Conservation (phyloP, 1,139 yeast species). For the Debaryomycetaceae sp. region DNA sequence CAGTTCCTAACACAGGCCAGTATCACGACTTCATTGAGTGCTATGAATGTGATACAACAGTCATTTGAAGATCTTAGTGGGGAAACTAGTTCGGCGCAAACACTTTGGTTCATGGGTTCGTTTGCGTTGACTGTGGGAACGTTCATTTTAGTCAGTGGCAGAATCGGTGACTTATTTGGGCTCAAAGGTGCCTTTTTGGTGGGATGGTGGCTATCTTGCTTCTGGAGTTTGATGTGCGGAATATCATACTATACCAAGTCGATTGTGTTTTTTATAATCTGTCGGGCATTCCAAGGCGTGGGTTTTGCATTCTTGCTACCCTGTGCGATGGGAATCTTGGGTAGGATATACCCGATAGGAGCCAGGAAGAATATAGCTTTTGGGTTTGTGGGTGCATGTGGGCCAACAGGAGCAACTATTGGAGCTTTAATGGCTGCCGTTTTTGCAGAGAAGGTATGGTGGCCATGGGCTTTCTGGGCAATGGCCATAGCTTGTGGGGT, state of each 20-base stretch:
- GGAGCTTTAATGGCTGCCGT: constrained; percentile 50
- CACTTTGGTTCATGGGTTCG: constrained; percentile 57
- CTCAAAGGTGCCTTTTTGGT: constrained; percentile 36
- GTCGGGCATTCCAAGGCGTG: constrained; percentile 54
- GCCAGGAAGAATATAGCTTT: constrained; percentile 49
- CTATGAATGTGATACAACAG: constrained; percentile 34
- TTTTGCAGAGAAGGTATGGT: constrained; percentile 38
- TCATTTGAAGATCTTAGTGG: constrained; percentile 19
- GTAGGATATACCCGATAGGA: constrained; percentile 44
- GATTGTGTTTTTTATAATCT: constrained; percentile 44
- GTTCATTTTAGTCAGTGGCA: constrained; percentile 48
- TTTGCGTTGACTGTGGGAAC: constrained; percentile 56
- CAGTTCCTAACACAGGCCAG: constrained; percentile 40
- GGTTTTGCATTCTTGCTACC: constrained; percentile 54
- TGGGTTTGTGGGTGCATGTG: constrained; percentile 51
- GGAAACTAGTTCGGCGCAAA: constrained; percentile 15
- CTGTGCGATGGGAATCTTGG: constrained; percentile 50
- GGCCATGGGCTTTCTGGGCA: constrained; percentile 56
- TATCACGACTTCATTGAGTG: constrained; percentile 36
- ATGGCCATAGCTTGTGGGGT: constrained; percentile 34
- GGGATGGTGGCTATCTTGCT: constrained; percentile 43
- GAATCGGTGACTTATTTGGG: constrained; percentile 54
- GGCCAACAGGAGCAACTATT: constrained; percentile 52
- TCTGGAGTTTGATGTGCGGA: constrained; percentile 50
- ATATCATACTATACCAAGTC: constrained; percentile 41